phyloP scores from a whole-genome alignment of 192 early-diverging fungal genomes.

The Coemansia sp. region DNA sequence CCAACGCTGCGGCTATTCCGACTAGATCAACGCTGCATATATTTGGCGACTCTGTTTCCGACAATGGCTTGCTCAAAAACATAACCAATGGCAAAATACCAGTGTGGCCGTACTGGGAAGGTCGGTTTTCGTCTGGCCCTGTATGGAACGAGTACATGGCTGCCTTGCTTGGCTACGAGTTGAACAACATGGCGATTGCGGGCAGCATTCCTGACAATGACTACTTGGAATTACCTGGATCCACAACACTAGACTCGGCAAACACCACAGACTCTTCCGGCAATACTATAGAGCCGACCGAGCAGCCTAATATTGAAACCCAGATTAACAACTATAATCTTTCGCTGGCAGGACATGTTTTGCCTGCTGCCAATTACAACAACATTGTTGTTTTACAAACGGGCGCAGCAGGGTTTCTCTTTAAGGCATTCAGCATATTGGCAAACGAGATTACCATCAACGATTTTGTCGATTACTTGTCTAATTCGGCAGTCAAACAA shows the following conservation, averaged over 20 bases:
- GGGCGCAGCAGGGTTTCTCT: constrained; percentile 27
- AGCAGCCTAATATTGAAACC: constrained; percentile 18
- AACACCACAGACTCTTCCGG: not conserved
- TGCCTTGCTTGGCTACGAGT: constrained; percentile 17
- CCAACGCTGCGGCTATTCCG: not conserved
- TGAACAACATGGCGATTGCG: constrained; percentile 31
- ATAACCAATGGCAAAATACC: constrained; percentile 15
- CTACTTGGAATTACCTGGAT: not conserved
- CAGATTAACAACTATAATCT: constrained; percentile 26
- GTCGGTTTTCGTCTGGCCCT: constrained; percentile 29
- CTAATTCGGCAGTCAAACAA: constrained; percentile 17
- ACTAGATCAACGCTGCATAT: constrained; percentile 23
- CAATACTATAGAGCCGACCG: not conserved
- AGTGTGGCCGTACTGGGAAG: constrained; percentile 25
- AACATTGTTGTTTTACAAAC: constrained; percentile 24
- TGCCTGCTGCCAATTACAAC: constrained; percentile 1
- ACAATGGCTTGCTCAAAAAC: constrained; percentile 22
- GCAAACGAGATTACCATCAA: constrained; percentile 7
- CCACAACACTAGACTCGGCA: not conserved
- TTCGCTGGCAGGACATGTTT: constrained; percentile 5
- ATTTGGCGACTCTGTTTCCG: constrained; percentile 36
- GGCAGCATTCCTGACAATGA: constrained; percentile 19
- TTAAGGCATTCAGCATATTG: constrained; percentile 14
- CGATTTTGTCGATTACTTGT: constrained; percentile 23
- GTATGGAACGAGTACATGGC: constrained; percentile 40